Evolutionary conservation across 2,329 filamentous ascomycete genomes (phyloP).

Genomic region (Fusarium nanum): DNA sequence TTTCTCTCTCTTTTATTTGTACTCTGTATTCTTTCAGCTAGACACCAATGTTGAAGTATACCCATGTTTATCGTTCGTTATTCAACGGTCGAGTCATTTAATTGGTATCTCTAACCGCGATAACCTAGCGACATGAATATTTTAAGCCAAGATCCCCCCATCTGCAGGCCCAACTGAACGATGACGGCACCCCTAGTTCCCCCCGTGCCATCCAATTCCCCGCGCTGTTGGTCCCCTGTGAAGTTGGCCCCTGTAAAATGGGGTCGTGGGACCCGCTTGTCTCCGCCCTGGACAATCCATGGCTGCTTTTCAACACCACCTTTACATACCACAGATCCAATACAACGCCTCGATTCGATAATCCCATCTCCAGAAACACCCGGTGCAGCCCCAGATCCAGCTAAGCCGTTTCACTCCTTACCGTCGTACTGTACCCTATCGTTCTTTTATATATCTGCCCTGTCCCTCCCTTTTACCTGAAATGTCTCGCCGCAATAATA

Average conservation of each 20-base stretch:
- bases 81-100: not conserved
- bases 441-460: conserved; percentile 20
- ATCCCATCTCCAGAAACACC: conserved; percentile 24
- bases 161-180: conserved; percentile 10
- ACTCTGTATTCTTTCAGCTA: too few species aligned
- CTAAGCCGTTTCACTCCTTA: conserved; percentile 29
- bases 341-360: conserved; percentile 35
- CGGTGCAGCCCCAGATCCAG: conserved; percentile 28
- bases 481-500: conserved; percentile 41
- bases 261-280: conserved; percentile 41
- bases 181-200: conserved; percentile 27
- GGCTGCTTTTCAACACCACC: conserved; percentile 42
- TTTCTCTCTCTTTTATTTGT: not conserved
- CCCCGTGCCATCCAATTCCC: conserved; percentile 28
- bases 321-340: conserved; percentile 34
- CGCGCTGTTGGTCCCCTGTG: conserved; percentile 38
- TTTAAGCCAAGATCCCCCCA: not conserved
- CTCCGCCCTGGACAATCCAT: conserved; percentile 33
- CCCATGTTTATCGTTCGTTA: not conserved
- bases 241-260: conserved; percentile 35
- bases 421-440: conserved; percentile 19
- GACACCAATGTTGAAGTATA: not conserved
- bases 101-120: conserved; percentile 11
- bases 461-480: conserved; percentile 4
- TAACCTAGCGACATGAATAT: conserved; percentile 4